phyloP scores from a whole-genome alignment of 371 early-diverging fungal species.

The Zychaea mexicana region DNA sequence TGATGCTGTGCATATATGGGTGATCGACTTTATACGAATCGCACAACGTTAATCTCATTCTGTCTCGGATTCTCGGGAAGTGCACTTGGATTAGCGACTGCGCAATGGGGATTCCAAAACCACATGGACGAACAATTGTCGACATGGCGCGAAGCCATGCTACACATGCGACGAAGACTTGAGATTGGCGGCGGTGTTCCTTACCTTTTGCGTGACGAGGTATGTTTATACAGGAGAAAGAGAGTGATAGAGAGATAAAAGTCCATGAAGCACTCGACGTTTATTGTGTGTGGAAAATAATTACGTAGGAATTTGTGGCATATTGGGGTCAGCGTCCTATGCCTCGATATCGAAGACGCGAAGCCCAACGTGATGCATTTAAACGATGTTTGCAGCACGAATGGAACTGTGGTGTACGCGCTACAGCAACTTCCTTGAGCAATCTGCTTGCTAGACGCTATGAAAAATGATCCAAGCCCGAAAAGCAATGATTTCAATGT shows the following conservation, averaged over 20 bases:
- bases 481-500: too few species aligned
- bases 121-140: slow-evolving; percentile 9
- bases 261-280: background rate
- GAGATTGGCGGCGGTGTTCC: slow-evolving; percentile 24
- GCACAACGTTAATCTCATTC: slow-evolving; percentile 14
- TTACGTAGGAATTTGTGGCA: slow-evolving; percentile 10
- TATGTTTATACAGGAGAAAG: background rate
- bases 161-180: slow-evolving; percentile 15
- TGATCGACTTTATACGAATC: slow-evolving; percentile 3
- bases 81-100: slow-evolving; percentile 6
- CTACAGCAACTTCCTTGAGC: slow-evolving; percentile 8
- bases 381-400: slow-evolving; percentile 14
- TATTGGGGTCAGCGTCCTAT: slow-evolving; percentile 1
- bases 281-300: too few species aligned
- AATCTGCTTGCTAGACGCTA: slow-evolving; percentile 8
- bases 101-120: slow-evolving; percentile 6
- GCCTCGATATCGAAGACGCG: slow-evolving; percentile 1
- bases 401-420: slow-evolving; percentile 11
- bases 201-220: slow-evolving; percentile 20
- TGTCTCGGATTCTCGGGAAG: slow-evolving; percentile 14
- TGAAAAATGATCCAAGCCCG: slow-evolving; percentile 1
- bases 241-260: background rate
- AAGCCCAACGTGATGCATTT: slow-evolving; percentile 2
- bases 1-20: slow-evolving; percentile 2
- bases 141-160: slow-evolving; percentile 10